Percentiles rank a stretch among this genome's conserved stretches.
These are phyloP conservation scores for Plantago ovata DNA, from an alignment of 257 asterid species.

Conservation along the genomic window DNA sequence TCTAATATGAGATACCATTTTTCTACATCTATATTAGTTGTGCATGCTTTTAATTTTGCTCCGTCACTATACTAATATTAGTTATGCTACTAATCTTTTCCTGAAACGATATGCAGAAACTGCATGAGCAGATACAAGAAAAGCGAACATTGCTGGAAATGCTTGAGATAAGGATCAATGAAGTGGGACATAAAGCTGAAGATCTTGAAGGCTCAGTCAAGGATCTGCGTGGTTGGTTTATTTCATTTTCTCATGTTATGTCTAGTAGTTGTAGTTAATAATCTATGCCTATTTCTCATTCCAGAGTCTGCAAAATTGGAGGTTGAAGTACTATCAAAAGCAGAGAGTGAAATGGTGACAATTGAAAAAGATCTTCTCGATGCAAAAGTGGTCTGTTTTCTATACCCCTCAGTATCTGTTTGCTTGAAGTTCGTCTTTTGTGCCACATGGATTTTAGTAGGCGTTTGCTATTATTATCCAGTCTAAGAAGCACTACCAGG, in stretches of 20 bases:
- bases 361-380: constrained; percentile 45
- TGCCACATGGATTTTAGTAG: constrained; percentile 9
- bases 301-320: constrained; percentile 71
- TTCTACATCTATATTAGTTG: neutral
- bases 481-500: constrained; percentile 62
- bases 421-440: constrained; percentile 6
- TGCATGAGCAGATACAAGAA: constrained; percentile 42
- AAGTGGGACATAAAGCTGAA: constrained; percentile 50
- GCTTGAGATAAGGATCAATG: constrained; percentile 42
- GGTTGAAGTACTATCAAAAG: constrained; percentile 57
- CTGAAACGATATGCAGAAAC: constrained; percentile 42
- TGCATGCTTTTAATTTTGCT: too few species aligned
- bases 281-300: constrained; percentile 16
- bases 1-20: constrained; percentile 4
- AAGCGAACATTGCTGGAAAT: constrained; percentile 43
- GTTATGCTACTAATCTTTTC: neutral
- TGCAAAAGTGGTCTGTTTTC: constrained; percentile 48
- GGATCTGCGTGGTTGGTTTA: constrained; percentile 57
- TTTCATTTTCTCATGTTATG: constrained; percentile 17
- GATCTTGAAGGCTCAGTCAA: constrained; percentile 44
- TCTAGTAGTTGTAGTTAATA: constrained; percentile 17
- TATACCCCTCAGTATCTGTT: constrained; percentile 20
- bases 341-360: constrained; percentile 55
- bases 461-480: constrained; percentile 29
- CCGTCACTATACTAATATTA: neutral